Evolutionary conservation across 176 grass and related monocot species (phyloP), one percentile per base, ranked within the genome.

Genomic region (Echinochloa phyllopogon): DNA sequence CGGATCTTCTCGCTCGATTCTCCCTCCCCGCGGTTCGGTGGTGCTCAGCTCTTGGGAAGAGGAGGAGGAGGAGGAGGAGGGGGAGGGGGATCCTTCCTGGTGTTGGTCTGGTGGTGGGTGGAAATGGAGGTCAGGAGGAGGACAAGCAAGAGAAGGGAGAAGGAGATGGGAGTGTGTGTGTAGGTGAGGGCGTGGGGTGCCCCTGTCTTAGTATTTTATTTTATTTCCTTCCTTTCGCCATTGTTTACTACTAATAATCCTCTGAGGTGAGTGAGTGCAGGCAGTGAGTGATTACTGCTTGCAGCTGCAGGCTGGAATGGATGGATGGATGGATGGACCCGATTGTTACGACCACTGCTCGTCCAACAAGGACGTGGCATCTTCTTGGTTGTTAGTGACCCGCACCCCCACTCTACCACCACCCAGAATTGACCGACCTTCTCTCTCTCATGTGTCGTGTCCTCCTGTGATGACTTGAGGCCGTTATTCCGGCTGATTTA

Each of bases 341-440:
- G 29, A 79, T 76, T 77, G 78, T 85, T 82, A 86, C 79, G 56
- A 24, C 21, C 55, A 39, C 45, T 86, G 85, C 69, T 72, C 69
- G 44, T 92, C 77, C 55, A 83, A 85, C 84, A 90, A 86, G 77
- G 92, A 97, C 92, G 70, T 87, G 85, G 75, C 92, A 97, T 92
- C 89, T 85, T 86, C 82, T 77, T 84, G 74, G 89, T 87, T 75
- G 84, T 79, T 87, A 79, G 73, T 64, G 68, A 80, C 76, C 67
- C 57, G 27, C 71, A 53, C 71, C 71, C 25, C 20, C 3, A 4
- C 21, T 8, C 53, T 21, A 55, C 52, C 6, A 10, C 10, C 7
- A 29, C 1, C 12, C 8, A 38, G 6, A 21, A 76, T 76, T 57
- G 33, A 57, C 73, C 4, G 33, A 11, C 33, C 11, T 6, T 2